These are phyloP conservation scores for Aegilops speltoides DNA, from an alignment of 176 grass and related monocot species.

Conservation along the genomic window DNA sequence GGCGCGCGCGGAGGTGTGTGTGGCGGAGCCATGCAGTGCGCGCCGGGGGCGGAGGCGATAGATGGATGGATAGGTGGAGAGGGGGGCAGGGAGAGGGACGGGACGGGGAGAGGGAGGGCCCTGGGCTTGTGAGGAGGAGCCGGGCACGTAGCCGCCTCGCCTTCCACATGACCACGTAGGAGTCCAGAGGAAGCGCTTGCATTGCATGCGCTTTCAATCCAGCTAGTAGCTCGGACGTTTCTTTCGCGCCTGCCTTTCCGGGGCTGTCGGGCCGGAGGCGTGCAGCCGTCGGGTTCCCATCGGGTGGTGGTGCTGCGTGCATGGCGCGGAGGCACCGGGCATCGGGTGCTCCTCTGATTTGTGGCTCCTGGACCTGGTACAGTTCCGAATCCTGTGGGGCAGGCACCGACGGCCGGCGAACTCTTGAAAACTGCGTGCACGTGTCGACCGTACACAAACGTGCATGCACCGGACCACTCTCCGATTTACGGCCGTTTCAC, in stretches of 20 bases:
- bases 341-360: not conserved
- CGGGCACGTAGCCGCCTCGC: conserved; percentile 53
- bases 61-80: not conserved
- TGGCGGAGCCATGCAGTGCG: conserved; percentile 34
- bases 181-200: not conserved
- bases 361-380: not conserved
- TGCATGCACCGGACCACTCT: not conserved
- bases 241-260: not conserved
- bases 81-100: conserved; percentile 46
- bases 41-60: not conserved
- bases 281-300: not conserved
- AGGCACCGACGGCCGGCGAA: not conserved
- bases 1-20: conserved; percentile 22
- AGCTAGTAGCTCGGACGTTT: not conserved
- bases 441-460: not conserved
- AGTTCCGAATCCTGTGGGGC: not conserved
- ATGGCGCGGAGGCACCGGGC: not conserved
- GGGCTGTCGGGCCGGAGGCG: conserved; percentile 11
- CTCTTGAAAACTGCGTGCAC: not conserved
- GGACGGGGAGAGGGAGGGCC: conserved; percentile 2
- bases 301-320: not conserved
- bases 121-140: conserved; percentile 40
- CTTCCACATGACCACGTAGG: conserved; percentile 48
- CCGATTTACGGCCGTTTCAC: not conserved
- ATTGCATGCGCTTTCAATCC: not conserved